A percentile compares a stretch with the other conserved stretches of the same genome.
Conservation (phyloP, 768 basidiomycete species). For the Tricholoma sp. region DNA sequence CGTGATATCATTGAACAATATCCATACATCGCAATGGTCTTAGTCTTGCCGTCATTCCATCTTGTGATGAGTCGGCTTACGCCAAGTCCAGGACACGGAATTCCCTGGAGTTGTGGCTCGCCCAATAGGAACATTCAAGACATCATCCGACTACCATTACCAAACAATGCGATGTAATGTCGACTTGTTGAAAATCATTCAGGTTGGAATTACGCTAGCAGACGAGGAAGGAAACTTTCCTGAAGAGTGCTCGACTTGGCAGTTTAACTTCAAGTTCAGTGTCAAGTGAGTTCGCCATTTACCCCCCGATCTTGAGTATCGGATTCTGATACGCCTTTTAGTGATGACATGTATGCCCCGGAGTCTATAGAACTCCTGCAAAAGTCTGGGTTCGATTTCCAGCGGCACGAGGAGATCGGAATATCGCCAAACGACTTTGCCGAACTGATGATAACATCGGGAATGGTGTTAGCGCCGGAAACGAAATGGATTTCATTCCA, state of each 20-base stretch:
- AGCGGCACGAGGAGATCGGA: conserved; percentile 87
- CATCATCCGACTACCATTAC: conserved; percentile 97
- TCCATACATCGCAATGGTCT: conserved; percentile 94
- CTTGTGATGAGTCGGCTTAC: conserved; percentile 17
- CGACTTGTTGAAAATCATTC: conserved; percentile 95
- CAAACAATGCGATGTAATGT: conserved; percentile 99
- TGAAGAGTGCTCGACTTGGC: conserved; percentile 92
- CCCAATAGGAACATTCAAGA: conserved; percentile 94
- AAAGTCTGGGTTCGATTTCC: conserved; percentile 95
- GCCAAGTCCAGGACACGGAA: conserved; percentile 79
- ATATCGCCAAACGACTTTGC: conserved; percentile 94
- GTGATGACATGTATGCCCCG: conserved; percentile 98
- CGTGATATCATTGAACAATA: conserved; percentile 85
- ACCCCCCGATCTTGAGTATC: neutral
- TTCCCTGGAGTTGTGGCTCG: conserved; percentile 98
- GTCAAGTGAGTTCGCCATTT: conserved; percentile 53
- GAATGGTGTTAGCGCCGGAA: conserved; percentile 82
- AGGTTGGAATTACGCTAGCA: conserved; percentile 91
- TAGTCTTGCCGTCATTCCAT: conserved; percentile 19
- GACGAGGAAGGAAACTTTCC: conserved; percentile 93
- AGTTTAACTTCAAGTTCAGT: conserved; percentile 97
- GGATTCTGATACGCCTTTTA: conserved; percentile 24
- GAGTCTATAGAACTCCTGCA: conserved; percentile 93
- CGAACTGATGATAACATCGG: conserved; percentile 94
- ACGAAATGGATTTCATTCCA: conserved; percentile 98